Percentiles rank a stretch among this genome's conserved stretches.
These are phyloP conservation scores for Odonthalia washingtoniensis DNA, from an alignment of 31 red algal genomes.

Conservation along the genomic window DNA sequence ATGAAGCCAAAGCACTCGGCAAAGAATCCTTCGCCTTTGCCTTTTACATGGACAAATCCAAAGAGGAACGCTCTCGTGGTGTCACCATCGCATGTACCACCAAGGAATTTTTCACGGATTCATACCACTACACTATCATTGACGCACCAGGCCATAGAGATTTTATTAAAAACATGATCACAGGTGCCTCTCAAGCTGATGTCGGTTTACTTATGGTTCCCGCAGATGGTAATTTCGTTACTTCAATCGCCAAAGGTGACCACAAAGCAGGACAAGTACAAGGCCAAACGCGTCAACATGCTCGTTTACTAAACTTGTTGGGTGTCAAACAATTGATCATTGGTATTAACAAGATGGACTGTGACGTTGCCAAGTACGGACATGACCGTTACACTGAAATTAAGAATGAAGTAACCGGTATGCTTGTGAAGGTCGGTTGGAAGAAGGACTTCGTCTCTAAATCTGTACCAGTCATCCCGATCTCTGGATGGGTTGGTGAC, in stretches of 20 bases:
- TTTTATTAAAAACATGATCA: constrained; percentile 99
- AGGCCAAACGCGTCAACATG: constrained; percentile 98
- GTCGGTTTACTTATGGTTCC: constrained; percentile 93
- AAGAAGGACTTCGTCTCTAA: constrained; percentile 91
- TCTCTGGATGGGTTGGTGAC: constrained; percentile 98
- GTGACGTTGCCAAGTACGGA: constrained; percentile 90
- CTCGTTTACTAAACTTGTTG: constrained; percentile 88
- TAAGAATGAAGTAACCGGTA: constrained; percentile 84
- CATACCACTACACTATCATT: constrained; percentile 98
- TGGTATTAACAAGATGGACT: constrained; percentile 99
- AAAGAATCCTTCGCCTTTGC: constrained; percentile 97
- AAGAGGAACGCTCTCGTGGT: constrained; percentile 97
- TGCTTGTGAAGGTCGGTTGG: constrained; percentile 96
- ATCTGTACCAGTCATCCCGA: constrained; percentile 87
- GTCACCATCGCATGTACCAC: constrained; percentile 97
- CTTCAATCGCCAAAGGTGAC: constrained; percentile 91
- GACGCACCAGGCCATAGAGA: constrained; percentile 99
- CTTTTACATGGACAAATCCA: constrained; percentile 97
- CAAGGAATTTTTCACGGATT: constrained; percentile 95
- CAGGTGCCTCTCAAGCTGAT: constrained; percentile 98
- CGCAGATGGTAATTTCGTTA: constrained; percentile 80
- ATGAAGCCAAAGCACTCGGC: constrained; percentile 97
- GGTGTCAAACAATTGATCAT: constrained; percentile 99
- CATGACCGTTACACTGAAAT: constrained; percentile 96
- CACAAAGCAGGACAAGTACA: constrained; percentile 95